Evolutionary conservation across 805 yeast species (phyloP).

Genomic region (Kuraishia hungarica): DNA sequence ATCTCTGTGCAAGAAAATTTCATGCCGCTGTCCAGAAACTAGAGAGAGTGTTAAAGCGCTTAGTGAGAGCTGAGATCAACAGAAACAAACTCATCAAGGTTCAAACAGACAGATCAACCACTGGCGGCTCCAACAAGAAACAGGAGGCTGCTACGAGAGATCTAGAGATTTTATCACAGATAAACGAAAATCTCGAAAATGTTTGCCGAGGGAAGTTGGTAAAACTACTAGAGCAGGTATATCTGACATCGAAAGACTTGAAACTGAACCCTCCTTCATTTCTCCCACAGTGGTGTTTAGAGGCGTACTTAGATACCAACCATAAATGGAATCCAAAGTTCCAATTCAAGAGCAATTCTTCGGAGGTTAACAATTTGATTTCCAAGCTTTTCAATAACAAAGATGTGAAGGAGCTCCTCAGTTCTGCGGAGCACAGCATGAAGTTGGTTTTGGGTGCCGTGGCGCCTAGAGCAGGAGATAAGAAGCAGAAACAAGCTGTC

Average conservation of each 20-base stretch:
- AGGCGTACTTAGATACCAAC: constrained; percentile 20
- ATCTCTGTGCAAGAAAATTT: constrained; percentile 38
- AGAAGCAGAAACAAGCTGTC: constrained; percentile 8
- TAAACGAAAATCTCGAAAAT: constrained; percentile 4
- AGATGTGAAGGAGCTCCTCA: constrained; percentile 23
- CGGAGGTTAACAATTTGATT: constrained; percentile 33
- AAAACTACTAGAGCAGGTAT: constrained; percentile 12
- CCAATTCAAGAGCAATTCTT: constrained; percentile 32
- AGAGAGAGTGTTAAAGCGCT: constrained; percentile 25
- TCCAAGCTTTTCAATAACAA: constrained; percentile 40
- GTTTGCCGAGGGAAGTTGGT: constrained; percentile 9
- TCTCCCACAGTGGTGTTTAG: constrained; percentile 23
- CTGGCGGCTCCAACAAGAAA: neutral
- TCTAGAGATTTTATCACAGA: constrained; percentile 4
- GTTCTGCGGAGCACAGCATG: constrained; percentile 16
- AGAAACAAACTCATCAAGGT: constrained; percentile 6
- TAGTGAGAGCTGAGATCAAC: constrained; percentile 9
- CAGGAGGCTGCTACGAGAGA: constrained; percentile 6
- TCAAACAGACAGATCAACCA: neutral
- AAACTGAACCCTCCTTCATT: constrained; percentile 26
- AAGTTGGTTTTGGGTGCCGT: constrained; percentile 19
- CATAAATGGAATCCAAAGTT: constrained; percentile 34
- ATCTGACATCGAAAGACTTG: constrained; percentile 22
- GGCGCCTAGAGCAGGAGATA: constrained; percentile 1
- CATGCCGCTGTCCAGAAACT: constrained; percentile 36